phyloP scores from a whole-genome alignment of 1,284 basidiomycete genomes.

The Austroboletus olivaceoglutinosus region DNA sequence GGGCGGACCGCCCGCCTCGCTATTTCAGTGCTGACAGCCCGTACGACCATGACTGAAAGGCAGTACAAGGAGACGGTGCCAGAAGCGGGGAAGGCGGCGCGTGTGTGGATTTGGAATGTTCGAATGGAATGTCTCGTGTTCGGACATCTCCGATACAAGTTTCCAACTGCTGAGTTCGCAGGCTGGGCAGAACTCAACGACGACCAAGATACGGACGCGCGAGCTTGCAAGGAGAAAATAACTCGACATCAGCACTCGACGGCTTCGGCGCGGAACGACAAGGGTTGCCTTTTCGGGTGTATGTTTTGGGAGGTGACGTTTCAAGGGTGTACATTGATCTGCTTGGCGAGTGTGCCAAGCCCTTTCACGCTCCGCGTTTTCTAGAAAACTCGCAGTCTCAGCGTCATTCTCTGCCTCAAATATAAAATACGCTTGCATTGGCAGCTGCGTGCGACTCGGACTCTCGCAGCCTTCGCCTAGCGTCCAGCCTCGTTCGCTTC shows the following conservation, averaged over 20 bases:
- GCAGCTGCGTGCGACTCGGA: too few species aligned
- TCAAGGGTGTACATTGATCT: background rate
- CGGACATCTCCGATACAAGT: slow-evolving; percentile 19
- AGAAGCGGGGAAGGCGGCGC: slow-evolving; percentile 9
- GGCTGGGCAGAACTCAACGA: background rate
- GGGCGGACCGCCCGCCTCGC: too few species aligned
- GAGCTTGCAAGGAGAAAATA: too few species aligned
- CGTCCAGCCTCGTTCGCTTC: background rate
- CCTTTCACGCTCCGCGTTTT: too few species aligned
- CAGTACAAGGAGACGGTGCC: too few species aligned
- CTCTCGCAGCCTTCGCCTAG: background rate
- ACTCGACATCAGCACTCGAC: too few species aligned
- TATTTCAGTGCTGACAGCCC: too few species aligned
- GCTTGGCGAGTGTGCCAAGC: background rate
- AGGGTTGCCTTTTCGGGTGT: slow-evolving; percentile 15
- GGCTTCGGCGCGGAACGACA: slow-evolving; percentile 6
- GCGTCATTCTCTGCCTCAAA: slow-evolving; percentile 6
- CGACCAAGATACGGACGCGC: too few species aligned
- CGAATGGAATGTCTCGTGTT: slow-evolving; percentile 22
- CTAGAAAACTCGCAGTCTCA: too few species aligned
- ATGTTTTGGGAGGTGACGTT: background rate
- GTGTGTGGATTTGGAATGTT: slow-evolving; percentile 26
- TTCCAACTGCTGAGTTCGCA: background rate
- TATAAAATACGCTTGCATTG: slow-evolving; percentile 8
- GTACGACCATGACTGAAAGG: too few species aligned